Evolutionary conservation across 495 filamentous ascomycete species (phyloP).

Genomic region (Penicillium canariense): DNA sequence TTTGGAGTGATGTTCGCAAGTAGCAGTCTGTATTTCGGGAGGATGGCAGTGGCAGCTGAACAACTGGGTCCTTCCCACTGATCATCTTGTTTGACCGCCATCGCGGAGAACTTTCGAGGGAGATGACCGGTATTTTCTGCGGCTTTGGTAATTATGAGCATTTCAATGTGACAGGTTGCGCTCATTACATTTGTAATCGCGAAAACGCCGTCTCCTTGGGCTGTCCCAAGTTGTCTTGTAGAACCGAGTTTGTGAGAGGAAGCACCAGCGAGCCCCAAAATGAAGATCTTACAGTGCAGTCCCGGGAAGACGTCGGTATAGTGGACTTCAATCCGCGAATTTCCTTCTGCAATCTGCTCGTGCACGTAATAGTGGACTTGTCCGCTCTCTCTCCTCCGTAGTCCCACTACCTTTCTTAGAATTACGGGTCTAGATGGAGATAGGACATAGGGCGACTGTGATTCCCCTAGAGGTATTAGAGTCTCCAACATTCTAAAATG

Average conservation of each 20-base stretch:
- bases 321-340: background rate
- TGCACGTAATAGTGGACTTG: background rate
- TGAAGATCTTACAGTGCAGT: background rate
- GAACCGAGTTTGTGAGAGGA: background rate
- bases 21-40: background rate
- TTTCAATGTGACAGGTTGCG: background rate
- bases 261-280: too few relatives aligned
- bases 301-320: background rate
- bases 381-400: background rate
- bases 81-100: slow-evolving; percentile 6
- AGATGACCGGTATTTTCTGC: background rate
- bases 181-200: background rate
- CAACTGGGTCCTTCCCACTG: background rate
- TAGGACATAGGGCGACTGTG: too few relatives aligned
- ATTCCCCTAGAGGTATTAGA: background rate
- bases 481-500: background rate
- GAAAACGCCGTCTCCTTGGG: background rate
- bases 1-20: slow-evolving; percentile 5
- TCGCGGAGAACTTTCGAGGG: slow-evolving; percentile 1
- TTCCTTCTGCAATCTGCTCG: background rate
- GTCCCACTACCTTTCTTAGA: background rate
- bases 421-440: background rate
- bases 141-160: background rate
- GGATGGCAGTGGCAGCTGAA: background rate
- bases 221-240: background rate